Percentiles rank a stretch among this genome's conserved stretches.
These are phyloP conservation scores for Thyridium curvatum DNA, from an alignment of 2,329 filamentous ascomycete genomes.

Conservation along the genomic window DNA sequence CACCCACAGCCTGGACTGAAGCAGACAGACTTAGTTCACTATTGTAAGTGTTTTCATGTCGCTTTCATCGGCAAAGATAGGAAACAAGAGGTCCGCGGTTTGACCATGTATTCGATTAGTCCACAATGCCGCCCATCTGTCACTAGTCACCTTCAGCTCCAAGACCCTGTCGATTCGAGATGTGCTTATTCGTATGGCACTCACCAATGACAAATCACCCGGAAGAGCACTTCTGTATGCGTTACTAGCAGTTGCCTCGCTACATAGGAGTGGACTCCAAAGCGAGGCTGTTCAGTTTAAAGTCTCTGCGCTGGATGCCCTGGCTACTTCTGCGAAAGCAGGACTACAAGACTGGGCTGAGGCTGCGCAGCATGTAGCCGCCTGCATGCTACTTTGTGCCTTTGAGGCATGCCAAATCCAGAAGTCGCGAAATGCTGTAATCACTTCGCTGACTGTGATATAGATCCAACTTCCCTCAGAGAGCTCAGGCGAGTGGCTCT, in stretches of 20 bases:
- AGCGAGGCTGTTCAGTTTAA: conserved; percentile 16
- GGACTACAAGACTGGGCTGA: conserved; percentile 6
- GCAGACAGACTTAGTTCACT: too few relatives aligned
- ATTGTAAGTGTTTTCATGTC: too few relatives aligned
- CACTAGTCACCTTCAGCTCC: too few relatives aligned
- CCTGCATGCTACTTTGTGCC: conserved; percentile 20
- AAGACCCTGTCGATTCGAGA: conserved; percentile 8
- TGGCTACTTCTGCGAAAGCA: conserved; percentile 13
- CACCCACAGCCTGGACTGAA: too few relatives aligned
- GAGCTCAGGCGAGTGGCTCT: conserved; percentile 19
- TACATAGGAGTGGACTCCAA: conserved; percentile 14
- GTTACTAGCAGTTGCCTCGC: conserved; percentile 18
- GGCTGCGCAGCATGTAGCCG: conserved; percentile 19
- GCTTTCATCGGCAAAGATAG: too few relatives aligned
- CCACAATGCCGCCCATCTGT: too few relatives aligned
- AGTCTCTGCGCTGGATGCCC: conserved; percentile 12
- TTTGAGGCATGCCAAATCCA: conserved; percentile 17
- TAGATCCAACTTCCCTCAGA: conserved; percentile 15
- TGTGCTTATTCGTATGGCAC: conserved; percentile 15
- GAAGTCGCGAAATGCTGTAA: background rate
- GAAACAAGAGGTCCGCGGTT: too few relatives aligned
- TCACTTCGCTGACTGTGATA: too few relatives aligned
- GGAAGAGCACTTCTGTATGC: conserved; percentile 13
- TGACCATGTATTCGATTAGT: too few relatives aligned
- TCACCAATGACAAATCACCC: conserved; percentile 11